Evolutionary conservation across 1,139 yeast species (phyloP), one percentile per base, ranked within the genome.

Genomic region (Pichia sp.): DNA sequence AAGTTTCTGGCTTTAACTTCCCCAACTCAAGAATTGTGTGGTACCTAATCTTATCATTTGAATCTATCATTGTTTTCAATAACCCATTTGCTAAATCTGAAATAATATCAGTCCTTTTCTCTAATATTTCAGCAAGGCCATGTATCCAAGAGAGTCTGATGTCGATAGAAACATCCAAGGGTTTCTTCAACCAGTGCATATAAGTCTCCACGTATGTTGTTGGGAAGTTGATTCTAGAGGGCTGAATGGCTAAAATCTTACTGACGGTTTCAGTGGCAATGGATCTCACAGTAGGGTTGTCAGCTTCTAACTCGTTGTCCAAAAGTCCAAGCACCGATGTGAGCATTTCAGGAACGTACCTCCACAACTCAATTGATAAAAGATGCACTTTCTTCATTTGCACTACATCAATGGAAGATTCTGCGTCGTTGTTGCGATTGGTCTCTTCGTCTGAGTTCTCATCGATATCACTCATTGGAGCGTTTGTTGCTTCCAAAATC

Each of bases 201-300:
- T 83, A 87, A 0, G 83, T 72, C 14, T 72, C 71, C 24, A 66
- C 67, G 48, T 81, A 87, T 1, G 69, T 66, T 1, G 70, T 60
- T 13, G 73, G 67, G 53, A 87, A 83, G 50, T 77, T 77, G 9
- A 75, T 59, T 21, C 69, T 67, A 3, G 77, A 57, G 11, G 67
- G 62, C 18, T 60, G 59, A 10, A 66, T 56, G 0, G 77, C 70
- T 2, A 86, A 58, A 58, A 88, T 76, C 30, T 67, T 62, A 0
- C 94, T 93, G 6, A 88, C 69, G 0, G 93, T 74, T 33, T 72
- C 72, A 0, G 94, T 83, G 0, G 95, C 88, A 39, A 82, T 57
- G 1, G 66, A 56, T 44, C 96, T 69, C 20, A 83, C 66, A 15
- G 66, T 58, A 19, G 72, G 74, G 46, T 80, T 76, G 32, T 82